These are phyloP conservation scores for Aquilaria yunnanensis DNA, from an alignment of 345 rosid genomes.

Conservation along the genomic window DNA sequence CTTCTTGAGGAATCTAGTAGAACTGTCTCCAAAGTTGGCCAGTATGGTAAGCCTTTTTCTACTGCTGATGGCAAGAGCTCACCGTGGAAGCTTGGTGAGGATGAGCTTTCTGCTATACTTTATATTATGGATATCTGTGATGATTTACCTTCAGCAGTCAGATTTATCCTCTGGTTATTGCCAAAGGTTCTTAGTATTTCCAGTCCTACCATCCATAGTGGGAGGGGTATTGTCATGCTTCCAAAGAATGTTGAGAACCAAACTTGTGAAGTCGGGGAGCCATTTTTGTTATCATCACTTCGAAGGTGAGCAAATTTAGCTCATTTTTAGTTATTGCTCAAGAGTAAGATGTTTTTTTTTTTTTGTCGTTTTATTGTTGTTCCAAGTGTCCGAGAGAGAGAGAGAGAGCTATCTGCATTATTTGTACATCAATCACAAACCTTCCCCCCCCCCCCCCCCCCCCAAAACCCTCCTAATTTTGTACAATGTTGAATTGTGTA, in stretches of 20 bases:
- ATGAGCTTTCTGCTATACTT: slow-evolving; percentile 69
- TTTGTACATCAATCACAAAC: too few relatives aligned
- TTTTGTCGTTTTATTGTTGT: background rate
- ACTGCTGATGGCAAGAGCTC: slow-evolving; percentile 51
- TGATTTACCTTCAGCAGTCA: slow-evolving; percentile 68
- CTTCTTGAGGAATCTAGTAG: slow-evolving; percentile 79
- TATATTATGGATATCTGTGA: slow-evolving; percentile 74
- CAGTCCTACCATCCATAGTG: slow-evolving; percentile 57
- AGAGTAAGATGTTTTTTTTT: background rate
- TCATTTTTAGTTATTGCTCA: too few relatives aligned
- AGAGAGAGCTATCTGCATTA: too few relatives aligned
- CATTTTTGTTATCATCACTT: slow-evolving; percentile 67
- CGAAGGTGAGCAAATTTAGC: slow-evolving; percentile 46
- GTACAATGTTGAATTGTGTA: too few relatives aligned
- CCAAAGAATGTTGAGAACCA: slow-evolving; percentile 66
- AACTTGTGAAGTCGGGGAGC: slow-evolving; percentile 77
- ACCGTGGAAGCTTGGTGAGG: slow-evolving; percentile 88
- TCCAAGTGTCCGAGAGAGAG: too few relatives aligned
- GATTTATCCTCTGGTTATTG: slow-evolving; percentile 86
- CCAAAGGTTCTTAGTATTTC: slow-evolving; percentile 64
- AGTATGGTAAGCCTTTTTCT: slow-evolving; percentile 45
- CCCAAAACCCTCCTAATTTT: too few relatives aligned
- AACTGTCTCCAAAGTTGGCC: slow-evolving; percentile 52
- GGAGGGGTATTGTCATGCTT: slow-evolving; percentile 48
- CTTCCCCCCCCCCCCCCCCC: too few relatives aligned